Evolutionary conservation across 768 basidiomycete genomes (phyloP), one percentile per base, ranked within the genome.

Genomic region (Suillus plorans): DNA sequence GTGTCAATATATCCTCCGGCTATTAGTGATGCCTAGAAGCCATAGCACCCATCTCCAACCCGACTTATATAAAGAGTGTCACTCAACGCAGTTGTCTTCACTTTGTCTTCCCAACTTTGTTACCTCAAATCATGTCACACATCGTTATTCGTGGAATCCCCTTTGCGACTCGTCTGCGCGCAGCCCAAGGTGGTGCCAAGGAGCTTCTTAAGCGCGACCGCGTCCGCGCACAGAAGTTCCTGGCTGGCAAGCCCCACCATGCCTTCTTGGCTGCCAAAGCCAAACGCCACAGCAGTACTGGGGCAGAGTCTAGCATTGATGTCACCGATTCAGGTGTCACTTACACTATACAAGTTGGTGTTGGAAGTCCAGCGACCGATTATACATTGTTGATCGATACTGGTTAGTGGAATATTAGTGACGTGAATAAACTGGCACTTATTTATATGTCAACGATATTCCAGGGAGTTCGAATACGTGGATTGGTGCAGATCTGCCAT

Each of bases 361-460:
- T 88, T 25, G 85, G 85, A 9, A 76, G 69, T 61, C 84, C 84
- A 9, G 71, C 84, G 4, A 81, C 81, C 14, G 66, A 76, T 47
- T 85, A 78, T 69, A 82, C 77, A 2, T 80, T 87, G 41, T 75
- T 86, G 49, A 84, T 86, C 34, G 85, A 86, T 61, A 86, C 83
- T 7, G 84, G 84, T 80, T 62, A 52, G 74, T 67, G 13, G 28
- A 39, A 37, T 39, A 49, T 6, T 28, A 63, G 50, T 60, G 66
- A 28, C 53, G 45, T 39, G 37, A 22, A 59, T 9, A 37, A 37
- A 10, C 10, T 37, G 36, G n/a, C 9, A 31, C 58, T 60, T 6
- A 45, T 34, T 34, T 39, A 22, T 52, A 20, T n/a, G 20, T 34
- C 53, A 28, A 22, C 55, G 44, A 44, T 49, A 39, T 49, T 67